Evolutionary conservation across 169 alveolate genomes (phyloP).

Genomic region (Theileria parva): DNA sequence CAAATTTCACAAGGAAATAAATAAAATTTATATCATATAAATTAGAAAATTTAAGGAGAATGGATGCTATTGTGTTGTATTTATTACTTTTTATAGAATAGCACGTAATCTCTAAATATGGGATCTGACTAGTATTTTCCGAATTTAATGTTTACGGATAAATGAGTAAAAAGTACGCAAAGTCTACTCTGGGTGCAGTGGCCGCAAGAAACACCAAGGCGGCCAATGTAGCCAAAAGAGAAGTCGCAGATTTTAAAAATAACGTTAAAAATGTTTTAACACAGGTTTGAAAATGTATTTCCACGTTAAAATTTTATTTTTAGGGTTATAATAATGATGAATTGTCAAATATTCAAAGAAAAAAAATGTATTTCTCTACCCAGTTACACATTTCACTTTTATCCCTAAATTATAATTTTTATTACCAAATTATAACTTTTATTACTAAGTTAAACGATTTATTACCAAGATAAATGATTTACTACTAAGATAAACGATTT

Average conservation of each 20-base stretch:
- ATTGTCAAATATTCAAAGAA: constrained; percentile 13
- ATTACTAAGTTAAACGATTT: background rate
- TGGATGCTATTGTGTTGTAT: background rate
- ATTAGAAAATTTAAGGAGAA: background rate
- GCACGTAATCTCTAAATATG: background rate
- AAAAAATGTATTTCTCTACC: constrained; percentile 18
- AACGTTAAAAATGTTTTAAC: constrained; percentile 32
- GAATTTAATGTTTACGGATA: background rate
- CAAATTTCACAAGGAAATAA: background rate
- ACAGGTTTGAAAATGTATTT: constrained; percentile 23
- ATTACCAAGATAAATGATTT: background rate
- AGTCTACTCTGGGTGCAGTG: constrained; percentile 68
- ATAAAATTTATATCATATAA: background rate
- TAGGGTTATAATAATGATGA: constrained; percentile 4
- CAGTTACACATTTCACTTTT: background rate
- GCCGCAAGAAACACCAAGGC: constrained; percentile 70
- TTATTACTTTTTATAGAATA: background rate
- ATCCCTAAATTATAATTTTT: background rate
- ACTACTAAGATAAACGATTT: background rate
- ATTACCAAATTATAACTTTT: background rate
- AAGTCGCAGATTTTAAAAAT: constrained; percentile 38
- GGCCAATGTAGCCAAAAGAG: constrained; percentile 59
- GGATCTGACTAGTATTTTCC: background rate
- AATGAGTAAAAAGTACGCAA: constrained; percentile 48
- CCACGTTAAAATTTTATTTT: background rate